Conservation (phyloP, 371 early-diverging fungal species). For the Lichtheimia corymbifera region DNA sequence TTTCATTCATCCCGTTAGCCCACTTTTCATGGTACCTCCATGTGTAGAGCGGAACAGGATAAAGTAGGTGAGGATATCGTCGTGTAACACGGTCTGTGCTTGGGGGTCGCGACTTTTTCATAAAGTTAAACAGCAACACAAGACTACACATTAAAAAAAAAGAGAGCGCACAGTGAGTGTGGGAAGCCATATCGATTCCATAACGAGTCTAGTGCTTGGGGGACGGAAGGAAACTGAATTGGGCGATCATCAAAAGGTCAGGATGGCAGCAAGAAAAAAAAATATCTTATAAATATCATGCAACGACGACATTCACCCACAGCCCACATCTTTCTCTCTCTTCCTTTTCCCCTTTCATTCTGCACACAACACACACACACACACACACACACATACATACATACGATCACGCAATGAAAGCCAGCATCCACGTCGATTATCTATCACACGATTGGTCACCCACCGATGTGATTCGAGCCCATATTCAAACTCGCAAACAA, state of each 20-base stretch:
- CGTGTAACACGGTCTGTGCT: constrained; percentile 24
- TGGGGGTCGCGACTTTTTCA: constrained; percentile 3
- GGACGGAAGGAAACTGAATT: background rate
- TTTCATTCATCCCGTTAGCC: too few relatives aligned
- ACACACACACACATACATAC: background rate
- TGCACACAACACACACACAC: constrained; percentile 2
- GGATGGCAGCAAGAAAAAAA: constrained; percentile 6
- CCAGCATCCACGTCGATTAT: constrained; percentile 41
- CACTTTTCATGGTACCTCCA: too few relatives aligned
- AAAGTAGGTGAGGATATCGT: background rate
- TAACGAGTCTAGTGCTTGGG: constrained; percentile 9
- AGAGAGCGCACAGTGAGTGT: constrained; percentile 4
- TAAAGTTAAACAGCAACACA: too few relatives aligned
- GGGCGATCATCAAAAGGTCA: constrained; percentile 6
- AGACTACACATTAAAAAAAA: too few relatives aligned
- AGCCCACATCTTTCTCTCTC: constrained; percentile 9
- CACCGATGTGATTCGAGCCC: constrained; percentile 31
- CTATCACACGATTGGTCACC: constrained; percentile 44
- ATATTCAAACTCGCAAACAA: constrained; percentile 31
- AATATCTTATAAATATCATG: constrained; percentile 3
- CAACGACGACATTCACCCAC: background rate
- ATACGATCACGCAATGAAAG: constrained; percentile 25
- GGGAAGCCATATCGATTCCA: constrained; percentile 4
- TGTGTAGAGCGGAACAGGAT: too few relatives aligned
- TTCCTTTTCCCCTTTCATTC: constrained; percentile 5